These are phyloP conservation scores for Rhexocercosporidium sp. DNA, from an alignment of 2,329 filamentous ascomycete species.

Conservation along the genomic window DNA sequence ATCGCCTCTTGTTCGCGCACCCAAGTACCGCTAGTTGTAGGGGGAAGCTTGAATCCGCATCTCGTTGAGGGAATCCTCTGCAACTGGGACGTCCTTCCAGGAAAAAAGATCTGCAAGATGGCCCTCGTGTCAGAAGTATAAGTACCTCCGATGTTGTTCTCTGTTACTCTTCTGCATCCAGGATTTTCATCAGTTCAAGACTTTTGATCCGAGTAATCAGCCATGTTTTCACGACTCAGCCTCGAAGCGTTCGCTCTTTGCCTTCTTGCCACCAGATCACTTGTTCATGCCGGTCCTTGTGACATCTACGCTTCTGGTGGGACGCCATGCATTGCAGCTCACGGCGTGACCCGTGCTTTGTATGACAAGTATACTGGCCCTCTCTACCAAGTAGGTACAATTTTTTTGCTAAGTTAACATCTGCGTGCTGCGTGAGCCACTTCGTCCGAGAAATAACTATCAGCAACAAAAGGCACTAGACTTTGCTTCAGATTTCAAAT, in stretches of 20 bases:
- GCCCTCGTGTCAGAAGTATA: not conserved
- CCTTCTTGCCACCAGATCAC: conserved; percentile 44
- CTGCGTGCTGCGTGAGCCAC: no score
- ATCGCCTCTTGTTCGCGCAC: not conserved
- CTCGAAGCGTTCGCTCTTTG: conserved; percentile 38
- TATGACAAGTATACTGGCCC: conserved; percentile 52
- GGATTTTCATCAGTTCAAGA: not conserved
- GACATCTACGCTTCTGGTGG: conserved; percentile 59
- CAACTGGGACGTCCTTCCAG: not conserved
- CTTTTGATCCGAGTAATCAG: not conserved
- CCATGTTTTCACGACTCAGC: conserved; percentile 42
- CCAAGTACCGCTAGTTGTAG: not conserved
- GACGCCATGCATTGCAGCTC: conserved; percentile 11
- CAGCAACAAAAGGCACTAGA: no score
- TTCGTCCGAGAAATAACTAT: no score
- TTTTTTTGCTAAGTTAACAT: no score
- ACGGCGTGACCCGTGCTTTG: conserved; percentile 11
- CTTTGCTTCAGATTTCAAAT: conserved; percentile 68
- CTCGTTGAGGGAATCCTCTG: not conserved
- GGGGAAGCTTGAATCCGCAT: conserved; percentile 6
- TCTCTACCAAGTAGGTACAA: conserved; percentile 59
- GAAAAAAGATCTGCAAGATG: not conserved
- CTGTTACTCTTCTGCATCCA: not conserved
- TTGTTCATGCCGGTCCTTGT: conserved; percentile 55
- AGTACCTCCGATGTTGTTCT: not conserved